Base-by-base conservation (phyloP, 2,329 filamentous ascomycete genomes). In the Sporothrix luriei region DNA sequence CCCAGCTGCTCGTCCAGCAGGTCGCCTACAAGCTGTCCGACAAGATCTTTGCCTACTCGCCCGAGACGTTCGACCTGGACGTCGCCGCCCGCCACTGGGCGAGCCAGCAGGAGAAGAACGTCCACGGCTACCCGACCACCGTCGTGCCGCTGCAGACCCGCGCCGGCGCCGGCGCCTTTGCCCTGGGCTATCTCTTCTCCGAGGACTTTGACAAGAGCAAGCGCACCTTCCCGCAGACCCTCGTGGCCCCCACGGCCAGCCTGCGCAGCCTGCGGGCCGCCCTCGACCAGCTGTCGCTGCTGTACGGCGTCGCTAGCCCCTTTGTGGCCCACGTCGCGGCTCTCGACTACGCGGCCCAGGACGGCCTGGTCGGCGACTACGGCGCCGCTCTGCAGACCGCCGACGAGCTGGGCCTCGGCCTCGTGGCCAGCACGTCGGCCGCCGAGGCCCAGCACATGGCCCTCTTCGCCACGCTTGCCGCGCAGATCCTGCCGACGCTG, bases 41-140 rank as follows among this genome's bases (percentile, higher is more conserved):
- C 84, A 97, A 97, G 85, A 89, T 98, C 82, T 99, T 97, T 83
- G 91, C 94, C 69, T 98, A 97, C 84, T 98, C 94, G 2, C 93
- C 94, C 38, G 92, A 97, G 77, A 91, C 92, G 16, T 98, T 97
- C 77, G 92, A 96, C 78, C 86, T 99, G 73, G 94, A 98, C 79
- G 80, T 90, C 72, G 93, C 94, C 61, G 89, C 92, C 68, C 91
- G 90, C 79, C 81, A 88, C 74, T 99, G 95, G 95, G 85, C 88
- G 65, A 80, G 82, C 38, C 82, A 87, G 72, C 83, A 87, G 72
- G 90, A 93, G 77, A 84, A 85, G 78, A 99, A 99, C 82, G 88
- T 90, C 73, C 89, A 94, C 81, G 92, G 92, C 75, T 91, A 94
- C 77, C 82, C 88, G 72, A 94, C 95, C 64, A 84, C 88, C 16